Evolutionary conservation across 2,329 filamentous ascomycete genomes (phyloP).

Genomic region (Penicillium sp.): DNA sequence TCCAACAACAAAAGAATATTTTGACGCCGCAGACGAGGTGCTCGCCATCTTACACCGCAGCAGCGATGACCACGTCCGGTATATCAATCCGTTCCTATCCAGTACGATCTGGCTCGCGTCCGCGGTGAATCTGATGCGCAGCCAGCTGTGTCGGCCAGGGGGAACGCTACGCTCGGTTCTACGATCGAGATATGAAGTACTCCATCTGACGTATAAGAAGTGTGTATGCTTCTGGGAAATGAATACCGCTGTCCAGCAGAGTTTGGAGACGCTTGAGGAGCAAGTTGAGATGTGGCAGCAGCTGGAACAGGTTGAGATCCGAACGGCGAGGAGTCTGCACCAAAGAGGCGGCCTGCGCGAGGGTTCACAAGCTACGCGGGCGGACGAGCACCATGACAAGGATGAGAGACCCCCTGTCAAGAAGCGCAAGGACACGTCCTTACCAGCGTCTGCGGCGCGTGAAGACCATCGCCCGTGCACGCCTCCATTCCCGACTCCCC

Average conservation of each 20-base stretch:
- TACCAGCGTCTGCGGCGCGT: too few species aligned
- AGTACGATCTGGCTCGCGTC: conserved; percentile 42
- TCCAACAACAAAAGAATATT: not conserved
- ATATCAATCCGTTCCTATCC: conserved; percentile 40
- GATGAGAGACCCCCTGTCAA: too few species aligned
- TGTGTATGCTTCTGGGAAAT: conserved; percentile 35
- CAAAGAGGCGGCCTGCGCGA: too few species aligned
- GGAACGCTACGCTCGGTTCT: conserved; percentile 6
- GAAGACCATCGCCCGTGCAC: too few species aligned
- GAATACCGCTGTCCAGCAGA: conserved; percentile 31
- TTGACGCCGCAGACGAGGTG: not conserved
- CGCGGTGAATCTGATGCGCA: conserved; percentile 34
- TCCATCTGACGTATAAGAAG: conserved; percentile 31
- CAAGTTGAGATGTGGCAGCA: conserved; percentile 23
- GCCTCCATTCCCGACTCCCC: too few species aligned
- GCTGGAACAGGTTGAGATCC: too few species aligned
- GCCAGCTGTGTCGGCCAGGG: not conserved
- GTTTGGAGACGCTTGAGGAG: conserved; percentile 31
- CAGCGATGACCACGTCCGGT: conserved; percentile 32
- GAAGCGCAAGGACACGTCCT: too few species aligned
- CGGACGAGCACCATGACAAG: too few species aligned
- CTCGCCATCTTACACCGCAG: conserved; percentile 32
- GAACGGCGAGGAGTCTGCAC: too few species aligned
- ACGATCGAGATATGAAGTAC: conserved; percentile 28
- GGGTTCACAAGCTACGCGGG: too few species aligned